phyloP scores from a whole-genome alignment of 2,329 filamentous ascomycete species.

The Aspergillus amoenus region DNA sequence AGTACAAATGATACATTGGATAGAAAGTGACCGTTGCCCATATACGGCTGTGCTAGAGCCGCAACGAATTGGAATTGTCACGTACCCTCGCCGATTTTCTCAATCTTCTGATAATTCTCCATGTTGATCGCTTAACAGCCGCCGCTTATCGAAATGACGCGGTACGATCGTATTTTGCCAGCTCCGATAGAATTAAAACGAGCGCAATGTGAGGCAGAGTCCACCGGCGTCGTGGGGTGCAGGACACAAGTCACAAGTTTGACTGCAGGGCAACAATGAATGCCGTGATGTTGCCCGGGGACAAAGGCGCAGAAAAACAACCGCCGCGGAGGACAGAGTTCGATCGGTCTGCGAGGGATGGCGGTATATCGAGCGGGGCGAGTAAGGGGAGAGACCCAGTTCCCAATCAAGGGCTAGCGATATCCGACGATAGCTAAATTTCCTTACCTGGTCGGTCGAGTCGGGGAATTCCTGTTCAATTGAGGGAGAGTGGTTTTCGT shows the following conservation, averaged over 20 bases:
- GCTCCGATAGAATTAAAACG: not conserved
- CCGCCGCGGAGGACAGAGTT: not conserved
- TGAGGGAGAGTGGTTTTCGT: slow-evolving; percentile 51
- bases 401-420: slow-evolving; percentile 4
- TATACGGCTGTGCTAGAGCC: not conserved
- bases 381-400: slow-evolving; percentile 8
- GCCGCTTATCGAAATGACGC: not conserved
- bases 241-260: slow-evolving; percentile 8
- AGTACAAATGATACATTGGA: not conserved
- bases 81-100: slow-evolving; percentile 93
- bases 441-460: slow-evolving; percentile 13
- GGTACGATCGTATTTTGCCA: not conserved
- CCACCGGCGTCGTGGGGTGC: slow-evolving; percentile 16
- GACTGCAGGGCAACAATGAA: slow-evolving; percentile 12
- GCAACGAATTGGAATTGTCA: slow-evolving; percentile 11
- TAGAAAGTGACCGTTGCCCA: not conserved
- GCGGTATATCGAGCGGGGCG: not conserved
- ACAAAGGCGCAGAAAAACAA: slow-evolving; percentile 17
- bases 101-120: slow-evolving; percentile 96
- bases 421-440: slow-evolving; percentile 1
- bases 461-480: slow-evolving; percentile 36
- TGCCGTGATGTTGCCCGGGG: slow-evolving; percentile 21
- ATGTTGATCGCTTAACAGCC: slow-evolving; percentile 48
- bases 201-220: slow-evolving; percentile 7
- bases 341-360: slow-evolving; percentile 12